Evolutionary conservation across 2,329 filamentous ascomycete species (phyloP).

Genomic region (Cucurbitaria berberidis): DNA sequence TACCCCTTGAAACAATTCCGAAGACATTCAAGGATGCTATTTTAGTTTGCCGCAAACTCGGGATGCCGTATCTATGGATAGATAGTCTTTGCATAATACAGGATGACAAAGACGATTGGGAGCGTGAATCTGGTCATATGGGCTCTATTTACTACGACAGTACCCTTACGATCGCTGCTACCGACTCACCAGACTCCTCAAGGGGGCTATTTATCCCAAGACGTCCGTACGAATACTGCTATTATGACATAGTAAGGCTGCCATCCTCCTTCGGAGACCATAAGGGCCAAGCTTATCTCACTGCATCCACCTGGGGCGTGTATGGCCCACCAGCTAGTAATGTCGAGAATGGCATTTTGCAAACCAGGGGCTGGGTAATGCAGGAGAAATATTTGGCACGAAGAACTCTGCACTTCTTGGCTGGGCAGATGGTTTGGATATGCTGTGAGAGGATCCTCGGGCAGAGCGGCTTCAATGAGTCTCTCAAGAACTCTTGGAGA

Average conservation of each 20-base stretch:
- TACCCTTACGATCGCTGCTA: slow-evolving; percentile 8
- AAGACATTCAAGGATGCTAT: slow-evolving; percentile 8
- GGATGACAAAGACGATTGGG: slow-evolving; percentile 11
- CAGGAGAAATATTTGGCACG: slow-evolving; percentile 8
- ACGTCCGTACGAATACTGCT: neutral
- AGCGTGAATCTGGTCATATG: slow-evolving; percentile 8
- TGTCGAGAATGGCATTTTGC: slow-evolving; percentile 3
- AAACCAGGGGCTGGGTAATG: slow-evolving; percentile 12
- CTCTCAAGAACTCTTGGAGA: neutral
- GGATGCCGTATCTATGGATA: slow-evolving; percentile 12
- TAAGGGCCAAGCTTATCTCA: slow-evolving; percentile 1
- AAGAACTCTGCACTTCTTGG: slow-evolving; percentile 6
- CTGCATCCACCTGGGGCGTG: neutral
- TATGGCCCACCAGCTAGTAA: neutral
- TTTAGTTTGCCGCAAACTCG: slow-evolving; percentile 1
- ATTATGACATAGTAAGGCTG: neutral
- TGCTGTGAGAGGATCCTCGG: neutral
- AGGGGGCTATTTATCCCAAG: slow-evolving; percentile 1
- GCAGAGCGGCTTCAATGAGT: neutral
- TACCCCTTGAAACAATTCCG: slow-evolving; percentile 1
- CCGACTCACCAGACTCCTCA: slow-evolving; percentile 1
- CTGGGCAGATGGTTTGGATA: slow-evolving; percentile 7
- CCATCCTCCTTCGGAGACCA: neutral
- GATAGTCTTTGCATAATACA: slow-evolving; percentile 15
- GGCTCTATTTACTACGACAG: slow-evolving; percentile 5